Percentiles rank a stretch among this genome's conserved stretches.
Conservation (phyloP, 2,329 filamentous ascomycete genomes). For the Stagonosporopsis tanaceti region DNA sequence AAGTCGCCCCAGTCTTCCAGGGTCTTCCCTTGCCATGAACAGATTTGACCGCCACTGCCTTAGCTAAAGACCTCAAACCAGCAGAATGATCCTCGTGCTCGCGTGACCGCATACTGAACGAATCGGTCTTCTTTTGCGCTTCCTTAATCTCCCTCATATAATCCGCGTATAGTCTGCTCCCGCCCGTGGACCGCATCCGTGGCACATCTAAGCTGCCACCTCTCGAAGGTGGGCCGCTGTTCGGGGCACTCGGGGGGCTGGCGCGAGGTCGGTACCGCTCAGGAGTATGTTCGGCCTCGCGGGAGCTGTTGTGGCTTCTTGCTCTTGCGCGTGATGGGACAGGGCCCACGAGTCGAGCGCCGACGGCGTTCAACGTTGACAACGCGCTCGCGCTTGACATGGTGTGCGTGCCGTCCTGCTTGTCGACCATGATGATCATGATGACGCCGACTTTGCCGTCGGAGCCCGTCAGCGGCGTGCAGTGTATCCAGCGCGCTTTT, state of each 20-base stretch:
- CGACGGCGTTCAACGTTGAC: background rate
- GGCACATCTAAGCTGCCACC: background rate
- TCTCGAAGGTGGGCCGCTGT: background rate
- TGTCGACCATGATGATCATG: slow-evolving; percentile 77
- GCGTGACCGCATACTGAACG: background rate
- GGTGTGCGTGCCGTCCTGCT: slow-evolving; percentile 53
- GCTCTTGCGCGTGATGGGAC: background rate
- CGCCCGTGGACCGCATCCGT: background rate
- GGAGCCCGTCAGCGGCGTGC: slow-evolving; percentile 72
- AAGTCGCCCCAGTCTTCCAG: slow-evolving; percentile 1
- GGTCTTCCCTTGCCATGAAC: background rate
- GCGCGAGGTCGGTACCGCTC: slow-evolving; percentile 9
- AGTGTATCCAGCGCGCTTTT: slow-evolving; percentile 75
- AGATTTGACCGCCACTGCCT: slow-evolving; percentile 3
- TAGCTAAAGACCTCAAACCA: slow-evolving; percentile 1
- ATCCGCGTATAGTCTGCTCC: slow-evolving; percentile 14
- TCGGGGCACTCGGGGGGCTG: background rate
- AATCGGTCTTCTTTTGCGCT: slow-evolving; percentile 6
- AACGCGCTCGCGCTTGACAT: background rate
- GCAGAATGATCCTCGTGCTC: background rate
- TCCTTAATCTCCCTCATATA: slow-evolving; percentile 11
- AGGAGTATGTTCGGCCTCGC: background rate
- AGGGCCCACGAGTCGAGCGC: background rate
- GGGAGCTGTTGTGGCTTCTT: slow-evolving; percentile 3
- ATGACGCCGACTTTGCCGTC: slow-evolving; percentile 74